These are phyloP conservation scores for Boletus tylopilopsis DNA, from an alignment of 768 basidiomycete species.

Conservation along the genomic window DNA sequence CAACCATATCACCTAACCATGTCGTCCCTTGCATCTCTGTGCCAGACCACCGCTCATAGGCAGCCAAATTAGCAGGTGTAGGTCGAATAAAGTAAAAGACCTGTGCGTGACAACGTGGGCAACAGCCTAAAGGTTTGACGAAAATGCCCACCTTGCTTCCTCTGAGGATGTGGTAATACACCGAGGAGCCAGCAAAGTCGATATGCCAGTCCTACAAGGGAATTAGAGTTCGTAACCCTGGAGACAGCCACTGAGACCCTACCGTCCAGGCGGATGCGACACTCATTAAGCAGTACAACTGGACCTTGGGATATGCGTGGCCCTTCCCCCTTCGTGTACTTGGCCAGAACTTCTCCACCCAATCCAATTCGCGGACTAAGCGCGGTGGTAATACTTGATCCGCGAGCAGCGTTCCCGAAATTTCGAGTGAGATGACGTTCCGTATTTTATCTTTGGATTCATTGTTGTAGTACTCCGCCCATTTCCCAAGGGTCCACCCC, in stretches of 20 bases:
- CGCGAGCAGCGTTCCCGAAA: constrained; percentile 80
- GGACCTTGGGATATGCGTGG: constrained; percentile 86
- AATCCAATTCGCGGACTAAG: constrained; percentile 85
- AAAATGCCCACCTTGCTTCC: constrained; percentile 66
- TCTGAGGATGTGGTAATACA: constrained; percentile 92
- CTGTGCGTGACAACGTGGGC: constrained; percentile 36
- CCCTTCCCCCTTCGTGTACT: constrained; percentile 67
- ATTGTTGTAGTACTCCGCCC: constrained; percentile 82
- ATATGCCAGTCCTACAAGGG: constrained; percentile 87
- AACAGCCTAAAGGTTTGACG: background rate
- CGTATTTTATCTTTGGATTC: constrained; percentile 82
- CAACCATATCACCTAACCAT: constrained; percentile 92
- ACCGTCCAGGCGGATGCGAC: constrained; percentile 94
- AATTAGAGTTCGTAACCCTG: background rate
- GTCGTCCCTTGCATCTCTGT: constrained; percentile 81
- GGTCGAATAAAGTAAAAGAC: constrained; percentile 95
- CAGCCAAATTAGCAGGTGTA: constrained; percentile 77
- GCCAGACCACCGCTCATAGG: constrained; percentile 93
- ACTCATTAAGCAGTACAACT: constrained; percentile 96
- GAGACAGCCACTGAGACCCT: constrained; percentile 27
- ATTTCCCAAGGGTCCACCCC: constrained; percentile 87
- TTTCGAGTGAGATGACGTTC: constrained; percentile 95
- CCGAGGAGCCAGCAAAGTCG: constrained; percentile 96
- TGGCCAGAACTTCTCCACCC: constrained; percentile 98
- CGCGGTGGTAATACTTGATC: constrained; percentile 79